A percentile compares a stretch with the other conserved stretches of the same genome.
These are phyloP conservation scores for Lichina pygmaea DNA, from an alignment of 495 filamentous ascomycete species.

Conservation along the genomic window DNA sequence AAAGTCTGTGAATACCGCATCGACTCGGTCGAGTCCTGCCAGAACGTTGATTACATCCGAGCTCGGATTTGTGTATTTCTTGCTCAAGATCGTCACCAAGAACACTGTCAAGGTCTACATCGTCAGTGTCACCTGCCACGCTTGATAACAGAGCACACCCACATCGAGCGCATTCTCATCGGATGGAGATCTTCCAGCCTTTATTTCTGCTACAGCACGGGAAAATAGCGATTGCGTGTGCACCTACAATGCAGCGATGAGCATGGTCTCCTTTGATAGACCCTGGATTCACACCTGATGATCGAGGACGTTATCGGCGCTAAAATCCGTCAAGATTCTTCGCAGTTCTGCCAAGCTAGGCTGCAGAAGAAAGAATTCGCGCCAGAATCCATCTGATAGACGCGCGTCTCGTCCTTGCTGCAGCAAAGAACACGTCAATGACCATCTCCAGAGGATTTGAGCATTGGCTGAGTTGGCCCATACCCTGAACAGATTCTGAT, in stretches of 20 bases:
- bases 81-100: constrained; percentile 49
- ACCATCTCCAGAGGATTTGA: not conserved
- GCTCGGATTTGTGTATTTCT: constrained; percentile 87
- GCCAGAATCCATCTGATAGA: constrained; percentile 78
- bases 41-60: constrained; percentile 80
- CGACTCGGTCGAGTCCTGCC: constrained; percentile 67
- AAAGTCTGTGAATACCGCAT: constrained; percentile 67
- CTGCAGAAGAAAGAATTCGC: constrained; percentile 72
- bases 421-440: no score
- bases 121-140: constrained; percentile 14
- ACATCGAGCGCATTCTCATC: constrained; percentile 79
- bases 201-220: constrained; percentile 40
- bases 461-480: not conserved
- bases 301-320: constrained; percentile 46
- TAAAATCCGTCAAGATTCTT: constrained; percentile 34
- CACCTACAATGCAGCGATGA: constrained; percentile 12
- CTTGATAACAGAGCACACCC: constrained; percentile 11
- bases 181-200: constrained; percentile 27
- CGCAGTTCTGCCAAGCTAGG: constrained; percentile 44
- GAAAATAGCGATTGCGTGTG: constrained; percentile 60
- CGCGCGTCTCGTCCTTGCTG: constrained; percentile 35
- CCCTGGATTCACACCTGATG: constrained; percentile 24
- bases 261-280: not conserved
- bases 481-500: constrained; percentile 53
- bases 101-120: constrained; percentile 71